phyloP scores from a whole-genome alignment of 306 rosid species.

The Prunus padus region DNA sequence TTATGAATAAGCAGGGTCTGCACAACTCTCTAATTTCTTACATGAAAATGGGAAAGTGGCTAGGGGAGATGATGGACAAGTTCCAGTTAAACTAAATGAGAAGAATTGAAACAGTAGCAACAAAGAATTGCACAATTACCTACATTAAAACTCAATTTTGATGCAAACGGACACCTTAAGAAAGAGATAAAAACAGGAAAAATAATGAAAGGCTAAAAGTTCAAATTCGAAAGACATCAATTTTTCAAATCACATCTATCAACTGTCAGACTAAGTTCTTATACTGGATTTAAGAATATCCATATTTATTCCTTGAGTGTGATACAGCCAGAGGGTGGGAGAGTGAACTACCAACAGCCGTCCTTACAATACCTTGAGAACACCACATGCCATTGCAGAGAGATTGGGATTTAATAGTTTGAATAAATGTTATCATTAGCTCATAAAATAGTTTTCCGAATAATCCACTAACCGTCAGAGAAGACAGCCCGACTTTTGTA shows the following conservation, averaged over 20 bases:
- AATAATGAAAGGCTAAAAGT: not conserved
- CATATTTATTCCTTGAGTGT: not conserved
- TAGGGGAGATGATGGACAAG: not conserved
- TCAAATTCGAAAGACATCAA: not conserved
- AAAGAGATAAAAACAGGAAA: not conserved
- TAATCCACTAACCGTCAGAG: conserved; percentile 2
- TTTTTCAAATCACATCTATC: not conserved
- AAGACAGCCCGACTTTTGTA: not conserved
- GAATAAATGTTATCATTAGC: conserved; percentile 16
- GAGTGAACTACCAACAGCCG: not conserved
- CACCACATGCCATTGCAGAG: conserved; percentile 12
- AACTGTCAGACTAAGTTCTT: not conserved
- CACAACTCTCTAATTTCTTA: not conserved
- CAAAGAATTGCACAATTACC: not conserved
- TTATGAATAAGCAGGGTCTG: not conserved
- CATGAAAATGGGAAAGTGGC: not conserved
- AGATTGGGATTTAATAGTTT: conserved; percentile 6
- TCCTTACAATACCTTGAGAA: not conserved
- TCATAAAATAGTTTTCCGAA: not conserved
- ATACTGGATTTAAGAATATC: not conserved
- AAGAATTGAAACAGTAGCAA: not conserved
- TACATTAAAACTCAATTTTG: not conserved
- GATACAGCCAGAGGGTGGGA: not conserved
- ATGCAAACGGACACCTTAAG: not conserved
- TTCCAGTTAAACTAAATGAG: not conserved